A percentile compares a stretch with the other conserved stretches of the same genome.
phyloP scores from a whole-genome alignment of 2,329 filamentous ascomycete genomes.

The Calonectria henricotiae region DNA sequence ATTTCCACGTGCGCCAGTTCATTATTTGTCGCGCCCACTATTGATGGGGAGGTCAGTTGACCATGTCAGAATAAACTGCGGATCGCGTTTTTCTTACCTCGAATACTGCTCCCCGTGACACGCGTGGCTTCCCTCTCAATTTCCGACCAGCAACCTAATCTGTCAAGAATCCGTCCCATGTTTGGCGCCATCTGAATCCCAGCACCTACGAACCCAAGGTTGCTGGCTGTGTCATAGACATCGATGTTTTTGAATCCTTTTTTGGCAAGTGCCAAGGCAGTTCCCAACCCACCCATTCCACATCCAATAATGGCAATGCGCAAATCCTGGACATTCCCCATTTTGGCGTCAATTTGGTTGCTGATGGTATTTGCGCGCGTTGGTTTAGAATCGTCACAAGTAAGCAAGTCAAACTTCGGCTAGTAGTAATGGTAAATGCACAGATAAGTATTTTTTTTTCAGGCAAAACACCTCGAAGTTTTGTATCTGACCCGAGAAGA shows the following conservation, averaged over 20 bases:
- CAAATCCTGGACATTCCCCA: conserved; percentile 45
- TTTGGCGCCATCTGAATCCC: conserved; percentile 90
- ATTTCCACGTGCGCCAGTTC: conserved; percentile 83
- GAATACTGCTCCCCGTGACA: conserved; percentile 54
- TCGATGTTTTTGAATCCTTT: conserved; percentile 51
- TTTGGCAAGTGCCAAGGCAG: conserved; percentile 59
- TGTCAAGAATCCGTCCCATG: conserved; percentile 83
- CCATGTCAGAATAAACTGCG: not conserved
- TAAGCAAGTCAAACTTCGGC: not conserved
- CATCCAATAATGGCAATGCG: conserved; percentile 50
- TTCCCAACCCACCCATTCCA: conserved; percentile 61
- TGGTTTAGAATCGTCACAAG: not conserved
- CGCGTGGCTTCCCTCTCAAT: conserved; percentile 63
- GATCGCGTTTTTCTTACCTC: conserved; percentile 43
- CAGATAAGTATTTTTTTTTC: not conserved
- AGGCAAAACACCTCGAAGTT: not conserved
- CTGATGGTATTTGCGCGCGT: not conserved
- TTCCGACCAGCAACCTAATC: conserved; percentile 80
- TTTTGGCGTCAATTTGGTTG: conserved; percentile 16
- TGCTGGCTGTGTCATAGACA: conserved; percentile 50
- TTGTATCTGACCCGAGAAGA: not conserved
- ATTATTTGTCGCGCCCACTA: conserved; percentile 78
- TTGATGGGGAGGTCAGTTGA: conserved; percentile 20
- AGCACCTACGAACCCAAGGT: conserved; percentile 74
- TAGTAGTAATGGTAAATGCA: not conserved